Conservation (phyloP, 371 early-diverging fungal species). For the Mucor lusitanicus region DNA sequence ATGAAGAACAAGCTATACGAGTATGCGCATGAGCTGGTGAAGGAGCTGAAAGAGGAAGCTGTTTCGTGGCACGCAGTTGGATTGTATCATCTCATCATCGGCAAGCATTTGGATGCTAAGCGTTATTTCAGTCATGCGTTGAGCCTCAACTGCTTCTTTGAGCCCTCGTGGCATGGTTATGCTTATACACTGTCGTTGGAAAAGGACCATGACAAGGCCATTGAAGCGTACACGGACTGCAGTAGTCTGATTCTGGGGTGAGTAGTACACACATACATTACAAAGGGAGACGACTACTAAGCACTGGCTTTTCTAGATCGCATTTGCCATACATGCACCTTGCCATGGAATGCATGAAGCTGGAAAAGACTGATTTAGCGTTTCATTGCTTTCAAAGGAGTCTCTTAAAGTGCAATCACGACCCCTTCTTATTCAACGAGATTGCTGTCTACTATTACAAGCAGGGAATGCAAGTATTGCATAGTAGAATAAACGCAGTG, state of each 20-base stretch:
- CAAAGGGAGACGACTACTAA: no score
- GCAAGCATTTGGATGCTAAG: conserved; percentile 60
- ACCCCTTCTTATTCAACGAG: conserved; percentile 72
- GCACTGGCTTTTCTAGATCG: conserved; percentile 41
- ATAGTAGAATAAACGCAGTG: no score
- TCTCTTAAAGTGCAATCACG: conserved; percentile 51
- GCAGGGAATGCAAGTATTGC: conserved; percentile 49
- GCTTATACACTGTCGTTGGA: conserved; percentile 78
- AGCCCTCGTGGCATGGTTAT: conserved; percentile 75
- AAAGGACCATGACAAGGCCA: conserved; percentile 78
- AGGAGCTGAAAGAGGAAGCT: conserved; percentile 29
- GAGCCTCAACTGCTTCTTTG: conserved; percentile 60
- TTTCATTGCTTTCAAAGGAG: conserved; percentile 58
- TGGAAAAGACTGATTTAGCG: conserved; percentile 53
- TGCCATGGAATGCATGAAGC: conserved; percentile 74
- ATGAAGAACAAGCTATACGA: conserved; percentile 65
- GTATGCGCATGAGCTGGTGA: conserved; percentile 43
- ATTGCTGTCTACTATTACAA: conserved; percentile 64
- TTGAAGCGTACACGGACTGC: conserved; percentile 69
- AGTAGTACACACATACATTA: background rate
- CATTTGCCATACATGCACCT: conserved; percentile 73
- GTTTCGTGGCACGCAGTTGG: conserved; percentile 77
- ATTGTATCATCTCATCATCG: conserved; percentile 64
- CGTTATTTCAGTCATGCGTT: conserved; percentile 56
- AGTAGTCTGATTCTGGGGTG: conserved; percentile 68